Base-by-base conservation (phyloP, 2,329 filamentous ascomycete genomes). In the Cryphonectria nitschkei region DNA sequence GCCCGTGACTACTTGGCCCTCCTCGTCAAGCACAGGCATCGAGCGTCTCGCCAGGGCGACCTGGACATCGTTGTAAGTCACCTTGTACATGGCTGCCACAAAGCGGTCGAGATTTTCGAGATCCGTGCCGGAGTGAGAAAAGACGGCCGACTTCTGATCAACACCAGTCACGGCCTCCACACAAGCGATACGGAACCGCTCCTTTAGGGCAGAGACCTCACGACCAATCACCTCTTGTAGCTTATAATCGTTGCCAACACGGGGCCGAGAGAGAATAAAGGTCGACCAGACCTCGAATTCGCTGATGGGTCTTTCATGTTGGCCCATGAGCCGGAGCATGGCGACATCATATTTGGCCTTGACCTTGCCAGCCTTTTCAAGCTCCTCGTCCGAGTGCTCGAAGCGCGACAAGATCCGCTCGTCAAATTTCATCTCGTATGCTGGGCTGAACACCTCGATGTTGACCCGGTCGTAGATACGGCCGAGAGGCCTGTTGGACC, bases 251-350 rank as follows among this genome's bases (percentile, higher is more conserved):
- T 86, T 88, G 46, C 88, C 89, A 37, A 93, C 86, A 0, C 89
- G 86, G 11, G 93, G 92, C 77, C 92, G 93, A 0, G 87, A 87
- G 70, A 98, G 84, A 2, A 95, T 89, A 79, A 98, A 98, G 0
- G 93, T 91, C 0, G 94, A 92, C 90, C 92, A 98, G 14, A 97
- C 88, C 80, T 99, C 96, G 74, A 97, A 98, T 76, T 99, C 96
- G 0, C 93, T 97, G 26, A 84, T 82, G 22, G 71, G 69, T 69
- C 98, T 92, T 60, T 92, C 92, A 75, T 94, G 89, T 76, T 97
- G 95, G 1, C 90, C 91, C 89, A 98, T 95, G 69, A 98, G 85
- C 0, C 94, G 88, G 16, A 88, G 88, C 76, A 98, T 86, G 0
- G 89, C 87, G 22, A 87, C 86, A 76, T 99, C 96, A 74, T 98